Base-by-base conservation (phyloP, 441 rosid species). In the Mallotus repandus region DNA sequence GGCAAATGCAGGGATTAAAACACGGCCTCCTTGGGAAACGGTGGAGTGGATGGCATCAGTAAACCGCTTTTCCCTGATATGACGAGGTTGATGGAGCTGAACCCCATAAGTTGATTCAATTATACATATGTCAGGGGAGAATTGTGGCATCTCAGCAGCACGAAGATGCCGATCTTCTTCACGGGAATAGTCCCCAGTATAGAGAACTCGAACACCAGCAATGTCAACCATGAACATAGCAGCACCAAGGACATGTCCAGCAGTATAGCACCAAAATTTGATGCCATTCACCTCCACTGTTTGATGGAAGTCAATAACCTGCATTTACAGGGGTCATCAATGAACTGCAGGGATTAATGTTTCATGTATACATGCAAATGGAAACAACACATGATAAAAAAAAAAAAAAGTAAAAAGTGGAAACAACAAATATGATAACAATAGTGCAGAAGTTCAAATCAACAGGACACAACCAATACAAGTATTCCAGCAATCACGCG, bases 201-300 rank as follows among this genome's bases (percentile, higher is more conserved):
- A 94, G 71, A 94, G 97, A 53, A 88, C 86, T 54, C 95, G 89
- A 32, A 94, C 95, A 75, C 97, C 92, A 7, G 98, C 97, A 67
- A 94, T 84, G 77, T 94, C 97, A 66, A 92, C 98, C 97, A 94
- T 94, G 74, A 94, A 94, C 98, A 92, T 94, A 64, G 97, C 96
- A 78, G 98, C 98, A 67, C 98, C 98, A 77, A 94, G 96, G 61
- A 94, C 97, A 76, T 94, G 97, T 63, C 98, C 98, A 75, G 98
- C 98, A 19, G 98, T 89, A 77, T 94, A 94, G 78, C 98, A 94
- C 98, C 97, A 94, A 77, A 94, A 92, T 77, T 88, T 89, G 72
- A 94, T 90, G 71, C 97, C 95, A 18, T 94, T 90, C 60, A 92
- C 94, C 74, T 94, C 98, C 76, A 92, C 85, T 0, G 97, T 94